Percentiles rank a stretch among this genome's conserved stretches.
These are phyloP conservation scores for Parmelia sp. DNA, from an alignment of 495 filamentous ascomycete species.

Conservation along the genomic window DNA sequence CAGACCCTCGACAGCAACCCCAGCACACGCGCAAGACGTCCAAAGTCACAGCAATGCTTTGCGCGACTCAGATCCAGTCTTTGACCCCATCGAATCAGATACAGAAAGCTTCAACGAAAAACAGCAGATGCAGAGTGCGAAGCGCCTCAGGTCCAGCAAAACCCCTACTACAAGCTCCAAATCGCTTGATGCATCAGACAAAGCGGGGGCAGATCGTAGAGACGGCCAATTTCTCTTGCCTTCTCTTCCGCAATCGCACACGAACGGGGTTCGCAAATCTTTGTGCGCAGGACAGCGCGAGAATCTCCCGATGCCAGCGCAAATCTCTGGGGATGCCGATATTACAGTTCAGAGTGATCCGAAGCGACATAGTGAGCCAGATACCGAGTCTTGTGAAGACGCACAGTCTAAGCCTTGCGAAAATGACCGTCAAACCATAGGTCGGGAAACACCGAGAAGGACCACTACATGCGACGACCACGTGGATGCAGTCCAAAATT, in stretches of 20 bases:
- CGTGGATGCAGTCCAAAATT: neutral
- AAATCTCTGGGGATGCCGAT: neutral
- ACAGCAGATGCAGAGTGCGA: conserved; percentile 18
- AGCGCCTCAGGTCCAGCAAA: conserved; percentile 10
- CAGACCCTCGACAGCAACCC: neutral
- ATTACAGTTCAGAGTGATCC: neutral
- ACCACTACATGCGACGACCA: neutral
- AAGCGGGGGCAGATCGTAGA: neutral
- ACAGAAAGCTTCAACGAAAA: conserved; percentile 17
- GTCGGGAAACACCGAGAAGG: neutral
- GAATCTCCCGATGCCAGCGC: neutral
- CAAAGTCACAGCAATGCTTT: neutral
- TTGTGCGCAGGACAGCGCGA: neutral
- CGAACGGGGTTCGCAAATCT: neutral
- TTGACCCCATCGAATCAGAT: conserved; percentile 25
- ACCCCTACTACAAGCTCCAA: neutral
- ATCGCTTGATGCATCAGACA: neutral
- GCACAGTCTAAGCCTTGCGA: neutral
- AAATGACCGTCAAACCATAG: neutral
- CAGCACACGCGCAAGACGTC: neutral
- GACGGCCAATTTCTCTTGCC: neutral
- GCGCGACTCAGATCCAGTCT: conserved; percentile 6
- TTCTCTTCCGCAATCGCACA: neutral
- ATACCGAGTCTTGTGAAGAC: neutral
- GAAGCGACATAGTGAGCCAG: neutral